These are phyloP conservation scores for Trichoderma simmonsii DNA, from an alignment of 2,329 filamentous ascomycete species.

Conservation along the genomic window DNA sequence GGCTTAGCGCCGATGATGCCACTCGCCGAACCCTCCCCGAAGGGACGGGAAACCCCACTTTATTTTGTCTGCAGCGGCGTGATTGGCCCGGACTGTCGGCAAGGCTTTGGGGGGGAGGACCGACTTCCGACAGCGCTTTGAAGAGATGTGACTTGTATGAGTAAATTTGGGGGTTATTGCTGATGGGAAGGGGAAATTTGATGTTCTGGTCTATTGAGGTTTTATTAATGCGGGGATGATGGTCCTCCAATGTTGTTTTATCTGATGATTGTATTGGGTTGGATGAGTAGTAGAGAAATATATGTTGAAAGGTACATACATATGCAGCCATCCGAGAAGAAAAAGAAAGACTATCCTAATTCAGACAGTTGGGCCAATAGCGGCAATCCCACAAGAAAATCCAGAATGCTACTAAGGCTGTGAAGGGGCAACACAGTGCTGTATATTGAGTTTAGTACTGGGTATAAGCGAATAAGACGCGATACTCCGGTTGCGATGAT, in stretches of 20 bases:
- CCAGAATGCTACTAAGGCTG: not conserved
- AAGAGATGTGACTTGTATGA: not conserved
- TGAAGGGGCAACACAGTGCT: not conserved
- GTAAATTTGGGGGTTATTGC: not conserved
- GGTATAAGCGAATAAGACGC: not conserved
- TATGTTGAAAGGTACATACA: not conserved
- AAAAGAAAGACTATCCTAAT: not conserved
- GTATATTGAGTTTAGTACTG: not conserved
- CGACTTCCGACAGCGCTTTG: constrained; percentile 18
- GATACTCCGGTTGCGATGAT: not conserved
- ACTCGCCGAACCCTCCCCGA: constrained; percentile 21
- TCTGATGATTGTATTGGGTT: not conserved
- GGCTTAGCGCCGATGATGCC: constrained; percentile 33
- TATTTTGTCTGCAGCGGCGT: constrained; percentile 37
- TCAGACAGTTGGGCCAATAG: not conserved
- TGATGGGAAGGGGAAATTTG: not conserved
- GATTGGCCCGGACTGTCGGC: constrained; percentile 19
- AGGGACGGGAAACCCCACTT: constrained; percentile 20
- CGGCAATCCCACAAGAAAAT: not conserved
- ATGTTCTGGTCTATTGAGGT: no score
- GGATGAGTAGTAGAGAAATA: not conserved
- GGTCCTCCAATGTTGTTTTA: not conserved
- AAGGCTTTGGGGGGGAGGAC: not conserved
- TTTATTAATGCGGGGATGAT: not conserved
- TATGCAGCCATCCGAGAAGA: not conserved